These are phyloP conservation scores for Candida morakotiae DNA, from an alignment of 805 yeast species.

Conservation along the genomic window DNA sequence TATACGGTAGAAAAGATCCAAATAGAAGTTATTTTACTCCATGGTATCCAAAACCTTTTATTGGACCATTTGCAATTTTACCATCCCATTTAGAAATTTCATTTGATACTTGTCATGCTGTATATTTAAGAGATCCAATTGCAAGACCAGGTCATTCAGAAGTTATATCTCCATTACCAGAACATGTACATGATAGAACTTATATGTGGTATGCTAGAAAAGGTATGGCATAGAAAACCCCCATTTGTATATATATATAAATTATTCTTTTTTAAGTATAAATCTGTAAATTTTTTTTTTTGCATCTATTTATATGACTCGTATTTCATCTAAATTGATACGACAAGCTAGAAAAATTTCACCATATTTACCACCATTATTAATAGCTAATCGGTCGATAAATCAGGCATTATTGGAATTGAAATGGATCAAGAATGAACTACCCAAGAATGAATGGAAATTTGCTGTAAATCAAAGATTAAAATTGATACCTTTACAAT, in stretches of 20 bases:
- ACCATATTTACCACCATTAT: conserved; percentile 27
- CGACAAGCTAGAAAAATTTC: conserved; percentile 24
- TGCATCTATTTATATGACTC: conserved; percentile 22
- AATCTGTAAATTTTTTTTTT: neutral
- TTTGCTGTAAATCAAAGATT: conserved; percentile 54
- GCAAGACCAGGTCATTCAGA: conserved; percentile 97
- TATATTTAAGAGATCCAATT: conserved; percentile 94
- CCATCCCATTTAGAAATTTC: conserved; percentile 92
- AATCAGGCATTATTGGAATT: conserved; percentile 53
- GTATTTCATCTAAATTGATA: conserved; percentile 25
- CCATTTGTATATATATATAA: too few species aligned
- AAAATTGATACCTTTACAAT: conserved; percentile 69
- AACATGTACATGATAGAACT: conserved; percentile 84
- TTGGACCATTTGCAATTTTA: conserved; percentile 86
- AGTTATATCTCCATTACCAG: conserved; percentile 84
- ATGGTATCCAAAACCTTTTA: conserved; percentile 91
- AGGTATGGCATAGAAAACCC: conserved; percentile 42
- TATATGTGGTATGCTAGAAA: conserved; percentile 88
- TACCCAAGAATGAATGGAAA: conserved; percentile 44
- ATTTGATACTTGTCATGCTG: conserved; percentile 89
- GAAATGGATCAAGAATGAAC: conserved; percentile 59
- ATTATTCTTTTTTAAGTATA: neutral
- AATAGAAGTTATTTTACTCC: conserved; percentile 88
- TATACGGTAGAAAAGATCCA: conserved; percentile 78
- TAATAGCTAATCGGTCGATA: conserved; percentile 26